Base-by-base conservation (phyloP, 2,329 filamentous ascomycete species). In the Cladosporium sp. region DNA sequence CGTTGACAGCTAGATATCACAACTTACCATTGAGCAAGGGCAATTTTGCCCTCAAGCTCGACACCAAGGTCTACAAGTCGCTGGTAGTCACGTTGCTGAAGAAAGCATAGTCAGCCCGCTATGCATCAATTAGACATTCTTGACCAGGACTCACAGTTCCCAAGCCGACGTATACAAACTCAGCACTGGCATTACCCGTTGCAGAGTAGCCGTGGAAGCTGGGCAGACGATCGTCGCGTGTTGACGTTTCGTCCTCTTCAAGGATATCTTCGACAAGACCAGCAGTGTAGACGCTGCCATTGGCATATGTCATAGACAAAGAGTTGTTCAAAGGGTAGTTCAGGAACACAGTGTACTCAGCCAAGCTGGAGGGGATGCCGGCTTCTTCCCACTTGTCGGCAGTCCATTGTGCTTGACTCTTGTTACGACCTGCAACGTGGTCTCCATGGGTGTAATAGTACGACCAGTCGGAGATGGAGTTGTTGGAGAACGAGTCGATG, bases 241-340 rank as follows among this genome's bases (percentile, higher is more conserved):
- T 67, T 21, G 68, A 69, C 0, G 69, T 70, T 18, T 66, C 64
- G 36, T 74, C 72, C 54, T 71, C 70, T 7, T 68, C 58, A 10
- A 74, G 65, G 3, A 72, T 66, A 57, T 68, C 70, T 49, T 74
- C 72, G 32, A 71, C 70, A n/a, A 74, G 65, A 18, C 63, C 79
- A 76, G 48, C 93, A 79, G 10, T 91, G 90, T 80, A 90, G 91
- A 71, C 89, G 85, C 70, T 88, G 81, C 89, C 91, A 92, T 70
- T 84, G 86, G 63, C 18, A 68, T 70, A 76, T 74, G 68, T 80
- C 74, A 63, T 79, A 61, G 76, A 77, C 63, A 83, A 67, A 2
- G 80, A 75, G 63, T 82, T 79, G 51, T 76, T 76, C 43, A 76
- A 71, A 2, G 81, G 81, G 58, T 82, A 83, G 67, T 82, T 82